phyloP scores from a whole-genome alignment of 176 grass and related monocot genomes.

The Phoenix roebelenii region DNA sequence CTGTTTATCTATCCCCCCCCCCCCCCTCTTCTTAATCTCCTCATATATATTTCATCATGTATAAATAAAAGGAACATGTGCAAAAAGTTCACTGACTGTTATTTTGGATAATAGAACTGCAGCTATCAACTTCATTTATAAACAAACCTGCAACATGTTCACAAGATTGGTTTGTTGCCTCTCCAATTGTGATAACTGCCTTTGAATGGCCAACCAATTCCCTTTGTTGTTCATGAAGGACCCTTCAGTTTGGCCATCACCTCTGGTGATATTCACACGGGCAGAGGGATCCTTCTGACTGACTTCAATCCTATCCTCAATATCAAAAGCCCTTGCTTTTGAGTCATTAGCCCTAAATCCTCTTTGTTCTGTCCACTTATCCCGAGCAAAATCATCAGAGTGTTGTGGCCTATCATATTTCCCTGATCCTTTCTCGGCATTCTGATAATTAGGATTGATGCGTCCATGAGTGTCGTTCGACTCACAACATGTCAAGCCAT shows the following conservation, averaged over 20 bases:
- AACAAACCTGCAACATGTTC: conserved; percentile 95
- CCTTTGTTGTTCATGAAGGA: conserved; percentile 68
- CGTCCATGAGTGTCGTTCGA: conserved; percentile 33
- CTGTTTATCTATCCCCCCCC: too few relatives aligned
- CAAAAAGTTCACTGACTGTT: too few relatives aligned
- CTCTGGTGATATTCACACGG: conserved; percentile 25
- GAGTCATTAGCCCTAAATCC: conserved; percentile 41
- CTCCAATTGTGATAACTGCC: conserved; percentile 75
- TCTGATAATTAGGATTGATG: conserved; percentile 39
- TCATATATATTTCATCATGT: too few relatives aligned
- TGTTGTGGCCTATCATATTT: conserved; percentile 9
- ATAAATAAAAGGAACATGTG: too few relatives aligned
- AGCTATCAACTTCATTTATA: background rate
- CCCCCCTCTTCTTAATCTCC: too few relatives aligned
- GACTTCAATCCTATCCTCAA: conserved; percentile 41
- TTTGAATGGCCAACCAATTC: conserved; percentile 81
- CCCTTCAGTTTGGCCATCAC: conserved; percentile 38
- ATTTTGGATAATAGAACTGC: too few relatives aligned
- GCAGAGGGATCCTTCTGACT: conserved; percentile 41
- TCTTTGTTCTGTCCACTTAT: conserved; percentile 56
- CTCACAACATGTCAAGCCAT: conserved; percentile 34
- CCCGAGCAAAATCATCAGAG: conserved; percentile 7
- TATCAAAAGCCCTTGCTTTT: conserved; percentile 57
- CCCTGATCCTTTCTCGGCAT: conserved; percentile 28
- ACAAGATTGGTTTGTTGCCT: conserved; percentile 87